Conservation (phyloP, 1,284 basidiomycete species). For the Rhodotorula mucilaginosa region DNA sequence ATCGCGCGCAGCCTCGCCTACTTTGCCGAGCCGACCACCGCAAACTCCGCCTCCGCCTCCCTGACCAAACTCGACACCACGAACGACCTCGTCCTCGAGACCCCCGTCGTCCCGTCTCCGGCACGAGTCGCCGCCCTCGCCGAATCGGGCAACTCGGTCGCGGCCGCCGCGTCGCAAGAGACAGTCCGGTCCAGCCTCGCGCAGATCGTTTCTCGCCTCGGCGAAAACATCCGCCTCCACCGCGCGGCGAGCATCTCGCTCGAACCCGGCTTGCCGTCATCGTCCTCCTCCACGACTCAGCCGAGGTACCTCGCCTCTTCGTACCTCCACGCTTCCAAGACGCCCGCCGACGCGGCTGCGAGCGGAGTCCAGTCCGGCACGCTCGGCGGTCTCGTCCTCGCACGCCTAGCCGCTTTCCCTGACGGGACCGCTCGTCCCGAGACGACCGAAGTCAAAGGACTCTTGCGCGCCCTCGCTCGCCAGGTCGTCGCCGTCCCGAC, state of each 20-base stretch:
- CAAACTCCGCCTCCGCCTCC: background rate
- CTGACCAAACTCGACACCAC: conserved; percentile 12
- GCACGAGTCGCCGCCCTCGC: conserved; percentile 59
- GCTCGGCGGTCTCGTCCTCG: conserved; percentile 66
- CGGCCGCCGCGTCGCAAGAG: conserved; percentile 45
- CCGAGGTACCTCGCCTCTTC: conserved; percentile 60
- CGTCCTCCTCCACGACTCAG: conserved; percentile 48
- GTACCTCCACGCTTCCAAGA: conserved; percentile 68
- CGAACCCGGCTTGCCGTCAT: conserved; percentile 55
- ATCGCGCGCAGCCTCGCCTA: conserved; percentile 85
- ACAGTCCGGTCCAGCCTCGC: conserved; percentile 57
- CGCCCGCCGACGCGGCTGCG: conserved; percentile 50
- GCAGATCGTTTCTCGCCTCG: conserved; percentile 76
- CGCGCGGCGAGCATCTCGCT: conserved; percentile 71
- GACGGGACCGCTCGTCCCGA: background rate
- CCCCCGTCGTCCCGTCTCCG: conserved; percentile 52
- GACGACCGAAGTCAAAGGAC: conserved; percentile 57
- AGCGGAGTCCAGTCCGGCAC: conserved; percentile 57
- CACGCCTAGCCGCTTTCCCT: conserved; percentile 48
- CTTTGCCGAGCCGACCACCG: conserved; percentile 57
- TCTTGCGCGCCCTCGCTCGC: conserved; percentile 73
- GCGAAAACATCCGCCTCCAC: conserved; percentile 80
- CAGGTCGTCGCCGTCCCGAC: conserved; percentile 86
- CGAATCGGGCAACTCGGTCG: conserved; percentile 52
- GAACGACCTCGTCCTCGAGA: conserved; percentile 42